Evolutionary conservation across 352 stramenopile species (phyloP), one percentile per base, ranked within the genome.

Genomic region (Nothophytophthora sp.): DNA sequence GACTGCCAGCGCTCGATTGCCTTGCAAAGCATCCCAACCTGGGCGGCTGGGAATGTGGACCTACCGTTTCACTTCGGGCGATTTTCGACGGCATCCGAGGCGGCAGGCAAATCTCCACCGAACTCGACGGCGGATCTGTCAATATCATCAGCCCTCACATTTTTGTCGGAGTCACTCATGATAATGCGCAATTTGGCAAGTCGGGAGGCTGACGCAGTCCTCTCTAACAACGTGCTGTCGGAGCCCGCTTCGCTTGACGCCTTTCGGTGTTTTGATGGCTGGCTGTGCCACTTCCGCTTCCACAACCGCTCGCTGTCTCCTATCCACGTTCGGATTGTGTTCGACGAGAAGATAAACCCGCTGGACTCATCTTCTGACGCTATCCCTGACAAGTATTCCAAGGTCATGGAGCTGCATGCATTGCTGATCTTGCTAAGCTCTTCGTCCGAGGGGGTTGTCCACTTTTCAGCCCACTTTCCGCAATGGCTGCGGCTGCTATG

Each of bases 281-380:
- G 81, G 43, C 50, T 98, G 27, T 76, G 78, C 22, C 82, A 95
- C 29, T 88, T 96, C 20, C 85, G 89, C 4, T 96, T 94, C 29
- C 94, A 97, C 46, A 94, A 90, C 38, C 81, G 92, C 1, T 83
- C 90, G 12, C 45, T 98, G 15, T 96, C 87, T 11, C 86, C 91
- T 4, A 98, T 98, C 48, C 92, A 98, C 52, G 87, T 97, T 11
- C 83, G 85, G 1, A 92, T 98, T 29, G 77, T 97, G 15, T 97
- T 68, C 33, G 92, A 98, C 43, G 75, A 90, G 38, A 86, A 83
- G 36, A 87, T 72, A 7, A 23, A 36, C 13, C 35, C 45, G 8
- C 12, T 15, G 24, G 12, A 20, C 28, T 23, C 23, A n/a, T 10
- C 23, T 47, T 36, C 16, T 23, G 25, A 36, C 13, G n/a, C 9